Conservation (phyloP, 2,329 filamentous ascomycete species). For the Alternaria sp. region DNA sequence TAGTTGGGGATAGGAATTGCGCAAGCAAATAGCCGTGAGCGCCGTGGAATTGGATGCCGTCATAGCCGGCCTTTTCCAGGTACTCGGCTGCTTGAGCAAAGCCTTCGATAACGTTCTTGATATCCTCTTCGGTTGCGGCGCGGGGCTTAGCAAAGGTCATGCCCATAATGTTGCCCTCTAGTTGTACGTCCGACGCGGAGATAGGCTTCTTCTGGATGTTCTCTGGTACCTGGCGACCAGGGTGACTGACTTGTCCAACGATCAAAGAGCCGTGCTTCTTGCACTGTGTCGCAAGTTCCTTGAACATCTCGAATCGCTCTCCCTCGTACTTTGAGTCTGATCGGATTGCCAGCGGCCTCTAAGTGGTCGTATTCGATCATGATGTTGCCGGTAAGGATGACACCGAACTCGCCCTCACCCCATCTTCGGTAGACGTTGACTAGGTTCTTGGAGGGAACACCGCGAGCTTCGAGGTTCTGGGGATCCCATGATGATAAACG, state of each 20-base stretch:
- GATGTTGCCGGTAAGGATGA: constrained; percentile 70
- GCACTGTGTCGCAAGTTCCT: constrained; percentile 61
- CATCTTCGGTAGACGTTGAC: constrained; percentile 65
- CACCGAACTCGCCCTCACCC: constrained; percentile 57
- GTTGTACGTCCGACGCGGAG: constrained; percentile 58
- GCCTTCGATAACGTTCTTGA: constrained; percentile 64
- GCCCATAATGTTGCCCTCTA: constrained; percentile 50
- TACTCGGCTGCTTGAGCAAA: constrained; percentile 70
- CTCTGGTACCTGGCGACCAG: constrained; percentile 64
- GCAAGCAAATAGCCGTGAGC: constrained; percentile 58
- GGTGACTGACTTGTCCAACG: constrained; percentile 69
- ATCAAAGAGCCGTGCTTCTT: constrained; percentile 67
- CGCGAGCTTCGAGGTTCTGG: constrained; percentile 61
- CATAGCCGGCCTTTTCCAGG: constrained; percentile 68
- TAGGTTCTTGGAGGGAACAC: constrained; percentile 63
- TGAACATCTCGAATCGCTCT: constrained; percentile 67
- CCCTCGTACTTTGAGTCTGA: constrained; percentile 64
- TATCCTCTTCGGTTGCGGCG: constrained; percentile 63
- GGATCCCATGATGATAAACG: constrained; percentile 68
- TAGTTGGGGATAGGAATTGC: constrained; percentile 55
- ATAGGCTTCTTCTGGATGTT: constrained; percentile 60
- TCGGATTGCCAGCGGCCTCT: constrained; percentile 64
- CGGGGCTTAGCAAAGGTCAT: constrained; percentile 64
- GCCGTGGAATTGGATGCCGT: constrained; percentile 59
- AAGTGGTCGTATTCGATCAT: constrained; percentile 71